Conservation (phyloP, 129 eudicot species). For the Cynara cardunculus region DNA sequence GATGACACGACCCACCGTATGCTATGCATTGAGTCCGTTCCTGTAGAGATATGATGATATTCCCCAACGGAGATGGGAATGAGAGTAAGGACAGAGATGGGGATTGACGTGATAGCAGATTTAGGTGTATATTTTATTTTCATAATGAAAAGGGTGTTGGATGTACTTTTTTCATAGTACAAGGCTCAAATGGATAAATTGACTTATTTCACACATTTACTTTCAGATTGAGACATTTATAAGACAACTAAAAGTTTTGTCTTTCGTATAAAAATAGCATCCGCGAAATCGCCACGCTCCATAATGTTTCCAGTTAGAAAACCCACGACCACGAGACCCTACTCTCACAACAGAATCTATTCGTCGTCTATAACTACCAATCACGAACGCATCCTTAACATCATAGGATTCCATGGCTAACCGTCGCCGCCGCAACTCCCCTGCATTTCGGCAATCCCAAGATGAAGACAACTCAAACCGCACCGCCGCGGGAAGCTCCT, state of each 20-base stretch:
- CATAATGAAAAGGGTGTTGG: not conserved
- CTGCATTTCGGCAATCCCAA: slow-evolving; percentile 16
- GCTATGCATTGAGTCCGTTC: no score
- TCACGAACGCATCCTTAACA: not conserved
- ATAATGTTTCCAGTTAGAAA: not conserved
- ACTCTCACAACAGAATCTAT: not conserved
- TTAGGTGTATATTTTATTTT: not conserved
- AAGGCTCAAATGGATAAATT: no score
- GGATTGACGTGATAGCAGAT: no score
- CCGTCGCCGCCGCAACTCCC: slow-evolving; percentile 16
- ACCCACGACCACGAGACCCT: not conserved
- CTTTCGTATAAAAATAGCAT: not conserved
- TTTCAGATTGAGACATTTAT: not conserved
- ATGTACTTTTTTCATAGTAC: not conserved
- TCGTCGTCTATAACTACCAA: slow-evolving; percentile 7
- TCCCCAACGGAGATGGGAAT: no score
- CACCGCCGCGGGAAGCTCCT: slow-evolving; percentile 31
- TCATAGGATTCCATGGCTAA: slow-evolving; percentile 9
- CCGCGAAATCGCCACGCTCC: slow-evolving; percentile 10
- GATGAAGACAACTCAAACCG: slow-evolving; percentile 3
- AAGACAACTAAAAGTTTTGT: not conserved
- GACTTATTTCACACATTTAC: no score
- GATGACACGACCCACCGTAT: no score
- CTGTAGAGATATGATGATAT: no score
- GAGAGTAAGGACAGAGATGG: no score